Conservation (phyloP, 495 filamentous ascomycete genomes). For the Cairneyella variabilis region DNA sequence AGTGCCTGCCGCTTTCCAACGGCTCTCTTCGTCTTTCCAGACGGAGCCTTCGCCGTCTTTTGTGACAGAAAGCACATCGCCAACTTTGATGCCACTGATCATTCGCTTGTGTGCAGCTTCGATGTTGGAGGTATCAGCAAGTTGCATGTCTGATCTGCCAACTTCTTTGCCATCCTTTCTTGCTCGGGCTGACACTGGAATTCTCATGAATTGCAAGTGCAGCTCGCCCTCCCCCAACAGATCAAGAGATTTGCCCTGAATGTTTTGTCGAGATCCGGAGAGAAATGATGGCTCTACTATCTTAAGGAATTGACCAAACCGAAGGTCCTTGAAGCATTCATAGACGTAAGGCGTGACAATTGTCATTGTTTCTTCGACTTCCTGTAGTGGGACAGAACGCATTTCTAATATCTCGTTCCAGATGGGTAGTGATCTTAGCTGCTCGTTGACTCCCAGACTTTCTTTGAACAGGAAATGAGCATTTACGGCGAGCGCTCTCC, state of each 20-base stretch:
- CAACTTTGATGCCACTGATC: slow-evolving; percentile 30
- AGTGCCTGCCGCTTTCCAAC: slow-evolving; percentile 31
- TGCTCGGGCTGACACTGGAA: background rate
- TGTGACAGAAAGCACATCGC: slow-evolving; percentile 47
- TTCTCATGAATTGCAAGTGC: background rate
- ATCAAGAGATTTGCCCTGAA: slow-evolving; percentile 7
- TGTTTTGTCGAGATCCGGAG: slow-evolving; percentile 16
- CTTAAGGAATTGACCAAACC: slow-evolving; percentile 49
- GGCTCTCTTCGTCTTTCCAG: slow-evolving; percentile 49
- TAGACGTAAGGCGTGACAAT: slow-evolving; percentile 66
- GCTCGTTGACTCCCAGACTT: slow-evolving; percentile 33
- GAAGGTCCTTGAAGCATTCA: slow-evolving; percentile 57
- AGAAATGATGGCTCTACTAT: slow-evolving; percentile 10
- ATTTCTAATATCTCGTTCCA: slow-evolving; percentile 36
- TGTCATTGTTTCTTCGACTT: slow-evolving; percentile 37
- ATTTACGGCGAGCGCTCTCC: slow-evolving; percentile 49
- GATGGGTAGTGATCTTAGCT: slow-evolving; percentile 33
- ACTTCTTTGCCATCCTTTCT: background rate
- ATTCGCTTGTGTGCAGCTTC: background rate
- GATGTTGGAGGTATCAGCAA: background rate
- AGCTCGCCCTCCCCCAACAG: slow-evolving; percentile 1
- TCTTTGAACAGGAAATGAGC: slow-evolving; percentile 63
- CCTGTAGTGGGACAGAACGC: slow-evolving; percentile 19
- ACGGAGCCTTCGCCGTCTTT: slow-evolving; percentile 39
- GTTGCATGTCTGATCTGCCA: background rate